A percentile compares a stretch with the other conserved stretches of the same genome.
phyloP scores from a whole-genome alignment of 192 early-diverging fungal species.

The Coemansia sp. region DNA sequence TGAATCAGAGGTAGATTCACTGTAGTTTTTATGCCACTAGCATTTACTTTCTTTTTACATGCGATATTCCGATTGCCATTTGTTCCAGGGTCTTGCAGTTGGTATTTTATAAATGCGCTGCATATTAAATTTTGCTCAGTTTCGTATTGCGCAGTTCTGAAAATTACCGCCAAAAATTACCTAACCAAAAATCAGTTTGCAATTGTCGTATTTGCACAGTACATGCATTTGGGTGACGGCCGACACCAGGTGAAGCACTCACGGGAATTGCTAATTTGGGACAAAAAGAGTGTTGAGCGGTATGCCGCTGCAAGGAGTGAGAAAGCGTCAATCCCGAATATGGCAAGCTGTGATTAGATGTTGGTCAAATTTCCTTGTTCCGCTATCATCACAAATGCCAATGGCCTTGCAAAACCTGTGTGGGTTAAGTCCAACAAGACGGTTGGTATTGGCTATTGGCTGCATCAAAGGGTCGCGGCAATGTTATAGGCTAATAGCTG shows the following conservation, averaged over 20 bases:
- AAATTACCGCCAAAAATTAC: not conserved
- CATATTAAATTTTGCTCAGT: no score
- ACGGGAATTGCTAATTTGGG: not conserved
- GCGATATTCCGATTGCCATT: no score
- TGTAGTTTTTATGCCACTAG: not conserved
- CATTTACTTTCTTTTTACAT: not conserved
- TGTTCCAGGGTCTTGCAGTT: no score
- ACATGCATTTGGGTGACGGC: not conserved
- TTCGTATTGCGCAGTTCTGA: not conserved
- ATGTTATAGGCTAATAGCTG: not conserved
- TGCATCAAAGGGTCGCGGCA: not conserved
- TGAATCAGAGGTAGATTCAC: not conserved
- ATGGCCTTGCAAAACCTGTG: not conserved
- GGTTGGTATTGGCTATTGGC: not conserved
- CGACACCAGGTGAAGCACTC: not conserved
- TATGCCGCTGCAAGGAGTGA: not conserved
- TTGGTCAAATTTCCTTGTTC: not conserved
- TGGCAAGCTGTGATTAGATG: not conserved
- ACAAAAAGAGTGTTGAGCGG: not conserved
- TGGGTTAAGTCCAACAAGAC: not conserved
- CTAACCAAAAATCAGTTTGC: not conserved
- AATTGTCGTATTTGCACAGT: not conserved
- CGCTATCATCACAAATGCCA: not conserved
- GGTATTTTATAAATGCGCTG: no score
- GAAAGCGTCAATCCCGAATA: not conserved